Conservation (phyloP, 441 rosid species). For the Aleurites moluccanus region DNA sequence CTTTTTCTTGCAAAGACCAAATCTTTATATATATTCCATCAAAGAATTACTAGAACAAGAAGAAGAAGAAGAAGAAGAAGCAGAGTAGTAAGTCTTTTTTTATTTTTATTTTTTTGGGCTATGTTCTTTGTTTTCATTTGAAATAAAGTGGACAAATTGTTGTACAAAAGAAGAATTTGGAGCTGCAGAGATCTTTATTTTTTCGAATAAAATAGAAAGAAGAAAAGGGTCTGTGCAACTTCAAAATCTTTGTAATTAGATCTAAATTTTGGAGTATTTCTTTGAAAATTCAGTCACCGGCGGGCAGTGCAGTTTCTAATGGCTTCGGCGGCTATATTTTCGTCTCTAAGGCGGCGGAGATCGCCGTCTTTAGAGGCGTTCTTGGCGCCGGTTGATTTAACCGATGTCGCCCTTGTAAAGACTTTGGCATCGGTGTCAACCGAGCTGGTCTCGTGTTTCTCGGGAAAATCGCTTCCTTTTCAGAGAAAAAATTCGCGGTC, state of each 20-base stretch:
- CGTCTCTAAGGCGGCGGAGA: slow-evolving; percentile 73
- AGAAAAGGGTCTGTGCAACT: slow-evolving; percentile 4
- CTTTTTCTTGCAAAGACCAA: slow-evolving; percentile 5
- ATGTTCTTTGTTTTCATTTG: slow-evolving; percentile 1
- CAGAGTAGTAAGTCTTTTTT: neutral
- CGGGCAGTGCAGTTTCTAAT: slow-evolving; percentile 32
- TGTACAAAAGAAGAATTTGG: slow-evolving; percentile 11
- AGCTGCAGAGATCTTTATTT: slow-evolving; percentile 20
- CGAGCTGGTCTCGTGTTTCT: slow-evolving; percentile 54
- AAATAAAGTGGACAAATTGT: neutral
- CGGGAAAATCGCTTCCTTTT: slow-evolving; percentile 42
- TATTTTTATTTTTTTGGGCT: neutral
- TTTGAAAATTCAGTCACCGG: neutral
- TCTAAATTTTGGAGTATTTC: neutral
- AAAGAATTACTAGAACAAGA: neutral
- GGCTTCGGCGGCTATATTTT: slow-evolving; percentile 85
- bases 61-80: slow-evolving; percentile 2
- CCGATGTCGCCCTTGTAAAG: slow-evolving; percentile 60
- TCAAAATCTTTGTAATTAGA: slow-evolving; percentile 12
- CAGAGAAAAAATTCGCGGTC: slow-evolving; percentile 75
- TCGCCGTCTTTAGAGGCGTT: slow-evolving; percentile 76
- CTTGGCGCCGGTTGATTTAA: slow-evolving; percentile 79
- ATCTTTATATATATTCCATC: neutral
- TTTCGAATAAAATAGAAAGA: neutral
- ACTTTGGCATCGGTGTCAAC: slow-evolving; percentile 62